These are phyloP conservation scores for Malus hybrid DNA, from an alignment of 331 rosid species.

Conservation along the genomic window DNA sequence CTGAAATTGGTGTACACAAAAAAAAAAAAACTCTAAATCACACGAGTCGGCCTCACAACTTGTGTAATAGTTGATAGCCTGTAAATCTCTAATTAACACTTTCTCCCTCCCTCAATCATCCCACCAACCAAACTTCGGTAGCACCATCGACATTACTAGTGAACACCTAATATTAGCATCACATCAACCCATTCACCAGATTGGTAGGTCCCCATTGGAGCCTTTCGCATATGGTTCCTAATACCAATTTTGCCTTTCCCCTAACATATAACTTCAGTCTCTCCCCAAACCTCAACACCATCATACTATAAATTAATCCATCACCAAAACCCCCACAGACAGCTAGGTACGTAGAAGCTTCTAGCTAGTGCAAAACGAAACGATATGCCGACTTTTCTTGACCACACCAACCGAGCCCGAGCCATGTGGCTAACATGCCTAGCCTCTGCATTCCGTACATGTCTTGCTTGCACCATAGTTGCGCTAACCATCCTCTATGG, in stretches of 20 bases:
- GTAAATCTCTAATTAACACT: background rate
- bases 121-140: background rate
- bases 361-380: background rate
- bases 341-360: background rate
- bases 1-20: background rate
- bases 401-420: conserved; percentile 7
- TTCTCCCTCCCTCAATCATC: background rate
- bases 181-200: background rate
- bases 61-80: background rate
- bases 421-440: conserved; percentile 46
- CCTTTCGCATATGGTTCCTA: background rate
- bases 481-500: conserved; percentile 46
- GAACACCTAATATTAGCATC: background rate
- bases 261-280: background rate
- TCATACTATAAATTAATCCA: background rate
- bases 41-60: background rate
- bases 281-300: background rate
- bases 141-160: background rate
- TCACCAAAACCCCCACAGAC: background rate
- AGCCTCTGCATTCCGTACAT: conserved; percentile 47
- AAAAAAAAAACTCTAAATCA: background rate
- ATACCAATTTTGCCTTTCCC: background rate
- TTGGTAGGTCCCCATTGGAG: background rate
- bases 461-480: conserved; percentile 52
- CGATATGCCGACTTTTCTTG: background rate